Evolutionary conservation across 164 flowering plant species (phyloP).

Genomic region (Tinospora cordifolia): DNA sequence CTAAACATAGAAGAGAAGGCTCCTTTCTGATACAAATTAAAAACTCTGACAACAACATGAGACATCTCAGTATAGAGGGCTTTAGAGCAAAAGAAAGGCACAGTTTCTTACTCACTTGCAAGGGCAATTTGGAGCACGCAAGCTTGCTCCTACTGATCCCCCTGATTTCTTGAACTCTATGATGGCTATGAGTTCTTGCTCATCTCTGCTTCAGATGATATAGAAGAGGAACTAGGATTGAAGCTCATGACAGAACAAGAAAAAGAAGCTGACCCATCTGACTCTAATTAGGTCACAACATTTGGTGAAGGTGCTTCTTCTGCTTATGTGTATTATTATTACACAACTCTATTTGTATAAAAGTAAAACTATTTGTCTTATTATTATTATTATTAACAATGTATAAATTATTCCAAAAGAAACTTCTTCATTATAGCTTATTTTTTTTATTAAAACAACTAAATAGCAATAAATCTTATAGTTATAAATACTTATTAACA

Average conservation of each 20-base stretch:
- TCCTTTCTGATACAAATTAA: conserved; percentile 70
- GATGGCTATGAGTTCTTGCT: conserved; percentile 79
- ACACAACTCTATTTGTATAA: too few species aligned
- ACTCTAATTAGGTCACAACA: conserved; percentile 36
- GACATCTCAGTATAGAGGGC: conserved; percentile 30
- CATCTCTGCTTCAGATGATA: conserved; percentile 65
- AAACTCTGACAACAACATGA: conserved; percentile 46
- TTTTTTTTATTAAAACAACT: too few species aligned
- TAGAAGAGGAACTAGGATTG: conserved; percentile 65
- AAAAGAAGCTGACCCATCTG: conserved; percentile 10
- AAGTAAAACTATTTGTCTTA: too few species aligned
- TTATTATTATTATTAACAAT: too few species aligned
- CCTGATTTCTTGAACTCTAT: conserved; percentile 70
- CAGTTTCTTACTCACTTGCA: conserved; percentile 65
- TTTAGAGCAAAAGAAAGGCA: conserved; percentile 59
- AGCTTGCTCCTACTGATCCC: conserved; percentile 50
- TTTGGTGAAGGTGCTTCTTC: conserved; percentile 39
- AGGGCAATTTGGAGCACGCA: conserved; percentile 35
- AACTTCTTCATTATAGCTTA: too few species aligned
- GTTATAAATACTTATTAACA: too few species aligned
- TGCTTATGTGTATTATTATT: too few species aligned
- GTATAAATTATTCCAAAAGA: too few species aligned
- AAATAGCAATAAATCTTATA: too few species aligned
- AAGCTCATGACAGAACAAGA: conserved; percentile 34
- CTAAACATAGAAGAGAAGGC: conserved; percentile 51